Conservation (phyloP, 176 grass and related monocot species). For the Leersia perrieri region DNA sequence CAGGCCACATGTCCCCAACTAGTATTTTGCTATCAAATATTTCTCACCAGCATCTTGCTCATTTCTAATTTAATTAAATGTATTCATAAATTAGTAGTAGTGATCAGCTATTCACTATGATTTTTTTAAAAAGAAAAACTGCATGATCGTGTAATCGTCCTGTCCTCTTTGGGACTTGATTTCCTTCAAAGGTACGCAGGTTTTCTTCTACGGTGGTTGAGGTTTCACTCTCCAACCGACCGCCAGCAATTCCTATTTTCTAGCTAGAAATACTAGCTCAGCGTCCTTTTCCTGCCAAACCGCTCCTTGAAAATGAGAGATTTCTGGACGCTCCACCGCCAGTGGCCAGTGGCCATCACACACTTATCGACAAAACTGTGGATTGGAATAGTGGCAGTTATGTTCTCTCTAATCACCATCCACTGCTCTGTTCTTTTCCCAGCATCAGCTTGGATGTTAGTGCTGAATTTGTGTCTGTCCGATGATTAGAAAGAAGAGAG, state of each 20-base stretch:
- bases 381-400: neutral
- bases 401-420: no score
- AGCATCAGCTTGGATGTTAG: neutral
- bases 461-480: neutral
- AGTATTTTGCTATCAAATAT: no score
- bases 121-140: neutral
- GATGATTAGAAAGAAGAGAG: neutral
- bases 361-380: neutral
- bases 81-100: neutral
- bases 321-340: neutral
- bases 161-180: neutral
- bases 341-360: neutral
- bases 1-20: no score
- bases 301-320: neutral
- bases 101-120: neutral
- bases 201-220: constrained; percentile 13
- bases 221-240: constrained; percentile 12
- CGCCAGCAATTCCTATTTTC: neutral
- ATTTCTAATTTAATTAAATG: no score
- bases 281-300: neutral
- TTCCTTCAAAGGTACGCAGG: constrained; percentile 1
- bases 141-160: neutral
- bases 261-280: neutral
- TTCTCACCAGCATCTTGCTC: no score
- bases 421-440: neutral